Evolutionary conservation across 495 filamentous ascomycete genomes (phyloP).

Genomic region (Apodospora peruviana): DNA sequence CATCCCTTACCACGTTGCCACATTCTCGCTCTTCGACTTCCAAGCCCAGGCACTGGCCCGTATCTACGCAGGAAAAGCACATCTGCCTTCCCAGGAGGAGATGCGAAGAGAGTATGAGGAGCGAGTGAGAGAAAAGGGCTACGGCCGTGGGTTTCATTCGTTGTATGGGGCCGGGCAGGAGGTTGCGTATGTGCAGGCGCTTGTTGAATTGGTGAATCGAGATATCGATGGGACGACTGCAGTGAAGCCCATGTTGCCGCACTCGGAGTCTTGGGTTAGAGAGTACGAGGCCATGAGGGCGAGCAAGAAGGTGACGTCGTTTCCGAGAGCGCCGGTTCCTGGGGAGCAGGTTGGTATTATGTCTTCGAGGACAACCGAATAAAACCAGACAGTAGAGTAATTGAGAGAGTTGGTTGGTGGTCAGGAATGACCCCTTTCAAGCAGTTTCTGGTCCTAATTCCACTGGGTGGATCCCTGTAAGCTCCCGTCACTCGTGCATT

Average conservation of each 20-base stretch:
- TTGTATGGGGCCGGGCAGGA: slow-evolving; percentile 41
- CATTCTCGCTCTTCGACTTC: slow-evolving; percentile 61
- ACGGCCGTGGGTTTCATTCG: slow-evolving; percentile 50
- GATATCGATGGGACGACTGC: slow-evolving; percentile 24
- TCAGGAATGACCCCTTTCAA: no score
- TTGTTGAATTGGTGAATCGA: slow-evolving; percentile 51
- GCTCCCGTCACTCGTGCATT: no score
- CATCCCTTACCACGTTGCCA: slow-evolving; percentile 54
- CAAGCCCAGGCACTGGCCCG: slow-evolving; percentile 56
- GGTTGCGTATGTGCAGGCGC: slow-evolving; percentile 47
- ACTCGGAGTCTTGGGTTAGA: slow-evolving; percentile 38
- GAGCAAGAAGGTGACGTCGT: no score
- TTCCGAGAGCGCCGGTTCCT: no score
- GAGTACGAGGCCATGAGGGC: slow-evolving; percentile 13
- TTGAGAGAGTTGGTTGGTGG: no score
- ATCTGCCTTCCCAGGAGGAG: slow-evolving; percentile 38
- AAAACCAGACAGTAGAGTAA: no score
- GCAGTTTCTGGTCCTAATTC: no score
- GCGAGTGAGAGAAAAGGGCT: slow-evolving; percentile 37
- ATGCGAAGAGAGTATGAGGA: slow-evolving; percentile 52
- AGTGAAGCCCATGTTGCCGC: slow-evolving; percentile 33
- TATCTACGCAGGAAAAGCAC: slow-evolving; percentile 47
- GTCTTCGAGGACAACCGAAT: no score
- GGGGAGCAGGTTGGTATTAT: no score
- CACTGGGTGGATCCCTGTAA: no score